phyloP scores from a whole-genome alignment of 2,329 filamentous ascomycete genomes.

The Fusarium austroafricanum region DNA sequence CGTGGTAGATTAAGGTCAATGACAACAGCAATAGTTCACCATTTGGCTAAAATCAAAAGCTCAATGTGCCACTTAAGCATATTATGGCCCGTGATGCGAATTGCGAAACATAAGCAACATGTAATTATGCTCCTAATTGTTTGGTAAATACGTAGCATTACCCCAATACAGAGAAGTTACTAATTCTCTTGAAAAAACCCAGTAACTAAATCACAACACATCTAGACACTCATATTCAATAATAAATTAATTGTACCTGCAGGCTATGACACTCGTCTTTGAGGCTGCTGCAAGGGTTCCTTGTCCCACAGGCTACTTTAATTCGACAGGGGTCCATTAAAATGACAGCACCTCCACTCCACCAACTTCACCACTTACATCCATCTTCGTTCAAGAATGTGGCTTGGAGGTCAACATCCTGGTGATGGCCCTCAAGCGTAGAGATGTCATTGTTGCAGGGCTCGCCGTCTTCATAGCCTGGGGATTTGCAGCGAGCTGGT shows the following conservation, averaged over 20 bases:
- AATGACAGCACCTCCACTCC: conserved; percentile 38
- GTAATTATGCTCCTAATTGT: neutral
- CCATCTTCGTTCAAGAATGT: conserved; percentile 48
- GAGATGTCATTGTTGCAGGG: conserved; percentile 76
- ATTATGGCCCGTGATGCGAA: neutral
- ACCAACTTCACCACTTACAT: conserved; percentile 36
- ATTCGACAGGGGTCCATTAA: conserved; percentile 38
- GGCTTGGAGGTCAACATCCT: conserved; percentile 46
- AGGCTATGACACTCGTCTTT: conserved; percentile 2
- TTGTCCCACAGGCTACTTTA: conserved; percentile 20
- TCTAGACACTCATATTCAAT: neutral
- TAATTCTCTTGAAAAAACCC: no score
- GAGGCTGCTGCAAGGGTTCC: conserved; percentile 31
- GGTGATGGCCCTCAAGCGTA: conserved; percentile 77
- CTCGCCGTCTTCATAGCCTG: conserved; percentile 84
- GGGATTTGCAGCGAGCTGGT: conserved; percentile 86
- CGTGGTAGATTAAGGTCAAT: conserved; percentile 67
- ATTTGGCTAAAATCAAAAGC: neutral
- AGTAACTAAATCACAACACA: neutral
- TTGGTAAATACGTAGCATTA: no score
- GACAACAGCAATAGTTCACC: neutral
- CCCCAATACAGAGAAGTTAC: neutral
- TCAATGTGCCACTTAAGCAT: neutral
- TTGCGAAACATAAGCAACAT: neutral
- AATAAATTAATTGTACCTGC: conserved; percentile 18